Base-by-base conservation (phyloP, 208 protist genomes). In the Spironucleus salmonicida region DNA sequence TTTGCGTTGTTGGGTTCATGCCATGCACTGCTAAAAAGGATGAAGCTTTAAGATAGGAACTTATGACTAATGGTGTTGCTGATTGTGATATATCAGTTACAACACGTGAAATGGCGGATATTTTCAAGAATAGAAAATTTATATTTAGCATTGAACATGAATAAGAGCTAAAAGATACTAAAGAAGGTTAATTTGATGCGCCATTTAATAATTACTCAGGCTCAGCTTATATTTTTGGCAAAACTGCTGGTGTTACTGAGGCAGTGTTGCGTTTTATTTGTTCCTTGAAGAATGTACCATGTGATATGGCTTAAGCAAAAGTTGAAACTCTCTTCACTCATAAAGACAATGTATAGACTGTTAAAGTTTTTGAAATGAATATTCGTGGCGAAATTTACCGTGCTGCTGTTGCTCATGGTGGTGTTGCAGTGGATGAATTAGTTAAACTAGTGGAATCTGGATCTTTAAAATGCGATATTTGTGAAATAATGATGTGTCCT, bases 231-330 rank as follows among this genome's bases (percentile, higher is more conserved):
- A 76, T 82, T 42, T 82, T 82, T 45, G 76, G 76, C 29, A 45
- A 19, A 13, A 62, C 76, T 57, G 76, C 75, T 45, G 79, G 79
- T 61, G 79, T 82, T 40, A 66, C 61, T 1, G 79, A 82, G 32
- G 42, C 79, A 35, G 79, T 64, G 9, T 35, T 80, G 1, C 39
- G 79, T 27, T 77, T 29, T 38, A 74, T 53, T 58, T 53, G 4
- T 19, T 4, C 45, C 45, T 19, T 53, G 11, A 53, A 53, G 11
- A 53, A 53, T 4, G 45, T 23, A 53, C 45, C 45, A 53, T 53
- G 4, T 19, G 19, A 4, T 19, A 19, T 19, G 4, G 45, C 45
- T 53, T 4, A 4, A 23, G 19, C 19, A 4, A 53, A 53, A 19
- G 45, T 53, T 53, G 45, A 53, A 53, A 53, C 45, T 53, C 11